Evolutionary conservation across 176 grass and related monocot species (phyloP), one percentile per base, ranked within the genome.

Genomic region (Themeda triandra): DNA sequence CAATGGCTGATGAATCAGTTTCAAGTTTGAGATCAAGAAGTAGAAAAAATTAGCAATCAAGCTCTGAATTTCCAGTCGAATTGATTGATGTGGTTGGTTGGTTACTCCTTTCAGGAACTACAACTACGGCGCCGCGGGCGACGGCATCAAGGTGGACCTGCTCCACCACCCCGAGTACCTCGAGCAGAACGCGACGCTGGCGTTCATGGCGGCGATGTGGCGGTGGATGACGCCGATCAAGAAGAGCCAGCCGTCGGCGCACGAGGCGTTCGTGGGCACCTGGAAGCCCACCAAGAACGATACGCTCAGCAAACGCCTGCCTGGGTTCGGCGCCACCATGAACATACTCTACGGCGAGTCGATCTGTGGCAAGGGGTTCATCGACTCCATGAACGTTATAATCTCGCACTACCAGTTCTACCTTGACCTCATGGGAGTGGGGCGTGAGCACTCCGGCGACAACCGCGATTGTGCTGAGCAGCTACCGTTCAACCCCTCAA

Each of bases 261-360:
- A 93, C 68, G 91, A 98, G 10, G 93, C 84, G 4, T 93, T 95
- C 75, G 87, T 92, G 18, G 93, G 93, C 46, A 85, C 74, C 77
- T 98, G 93, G 96, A 95, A 98, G 85, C 96, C 96, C 37, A 92
- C 89, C 15, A 95, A 95, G 89, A 95, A 95, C 48, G 93, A 98
- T 58, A 95, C 93, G 36, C 69, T 82, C 39, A 75, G 39, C 33
- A 92, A 93, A 62, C 89, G 91, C 72, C 23, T 95, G 17, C 91
- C 96, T 12, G 91, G 96, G 21, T 90, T 95, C n/a, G 96, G 96
- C 6, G 79, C 89, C 79, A 98, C 96, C 87, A 98, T 98, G 87
- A 98, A 98, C 76, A 31, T 98, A 56, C 89, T 98, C 46, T 95
- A 93, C 33, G 91, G 91, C 1, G 93, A 93, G 60, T 79, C 78